A percentile compares a stretch with the other conserved stretches of the same genome.
Conservation (phyloP, 768 basidiomycete genomes). For the Pulveroboletus frians region DNA sequence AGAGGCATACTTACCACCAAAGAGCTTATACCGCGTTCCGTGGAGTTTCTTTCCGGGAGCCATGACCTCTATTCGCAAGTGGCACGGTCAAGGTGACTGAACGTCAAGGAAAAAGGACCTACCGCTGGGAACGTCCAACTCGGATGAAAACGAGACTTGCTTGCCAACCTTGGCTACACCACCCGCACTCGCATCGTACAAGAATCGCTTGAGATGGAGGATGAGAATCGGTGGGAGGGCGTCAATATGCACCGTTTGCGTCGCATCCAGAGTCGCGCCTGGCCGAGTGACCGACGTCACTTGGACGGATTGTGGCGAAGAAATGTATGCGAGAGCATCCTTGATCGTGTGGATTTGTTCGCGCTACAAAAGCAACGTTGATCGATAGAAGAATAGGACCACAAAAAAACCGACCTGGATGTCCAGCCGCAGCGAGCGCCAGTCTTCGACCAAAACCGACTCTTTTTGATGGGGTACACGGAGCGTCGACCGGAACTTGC, state of each 20-base stretch:
- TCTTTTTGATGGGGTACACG: slow-evolving; percentile 80
- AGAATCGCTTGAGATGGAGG: slow-evolving; percentile 87
- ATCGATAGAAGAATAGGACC: not conserved
- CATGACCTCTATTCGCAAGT: slow-evolving; percentile 48
- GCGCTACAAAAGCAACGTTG: slow-evolving; percentile 37
- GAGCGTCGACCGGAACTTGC: slow-evolving; percentile 83
- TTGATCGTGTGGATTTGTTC: slow-evolving; percentile 72
- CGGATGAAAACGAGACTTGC: slow-evolving; percentile 69
- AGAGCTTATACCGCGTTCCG: slow-evolving; percentile 67
- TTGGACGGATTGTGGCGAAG: slow-evolving; percentile 76
- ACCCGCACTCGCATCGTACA: slow-evolving; percentile 69
- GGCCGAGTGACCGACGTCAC: slow-evolving; percentile 53
- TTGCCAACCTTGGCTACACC: slow-evolving; percentile 87
- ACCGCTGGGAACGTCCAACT: slow-evolving; percentile 74
- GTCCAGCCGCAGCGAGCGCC: slow-evolving; percentile 83
- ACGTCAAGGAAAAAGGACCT: not conserved
- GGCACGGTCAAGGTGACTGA: too few species aligned
- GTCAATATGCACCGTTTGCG: slow-evolving; percentile 71
- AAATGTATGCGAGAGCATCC: slow-evolving; percentile 76
- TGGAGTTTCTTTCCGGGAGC: slow-evolving; percentile 45
- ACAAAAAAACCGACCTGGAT: slow-evolving; percentile 58
- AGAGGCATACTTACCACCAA: slow-evolving; percentile 57
- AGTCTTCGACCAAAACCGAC: slow-evolving; percentile 85
- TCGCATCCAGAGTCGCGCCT: slow-evolving; percentile 63
- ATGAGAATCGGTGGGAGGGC: slow-evolving; percentile 78